phyloP scores from a whole-genome alignment of 306 rosid species.

The Dryas alaskensis region DNA sequence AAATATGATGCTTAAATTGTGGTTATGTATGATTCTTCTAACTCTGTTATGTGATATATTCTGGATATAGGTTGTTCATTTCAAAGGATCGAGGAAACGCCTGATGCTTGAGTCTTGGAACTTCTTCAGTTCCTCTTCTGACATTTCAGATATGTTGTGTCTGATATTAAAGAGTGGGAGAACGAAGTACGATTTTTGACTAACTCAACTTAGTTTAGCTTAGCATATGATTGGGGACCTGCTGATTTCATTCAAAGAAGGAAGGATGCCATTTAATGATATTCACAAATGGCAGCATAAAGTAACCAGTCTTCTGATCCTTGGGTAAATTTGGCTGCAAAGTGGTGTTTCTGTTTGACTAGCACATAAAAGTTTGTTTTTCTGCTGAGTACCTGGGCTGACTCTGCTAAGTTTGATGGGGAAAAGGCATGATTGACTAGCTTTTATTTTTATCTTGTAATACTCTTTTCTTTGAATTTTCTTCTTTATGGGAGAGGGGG shows the following conservation, averaged over 20 bases:
- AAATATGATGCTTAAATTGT: background rate
- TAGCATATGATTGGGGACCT: background rate
- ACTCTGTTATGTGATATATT: background rate
- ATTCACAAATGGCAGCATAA: background rate
- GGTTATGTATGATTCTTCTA: background rate
- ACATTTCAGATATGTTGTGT: slow-evolving; percentile 74
- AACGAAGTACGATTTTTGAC: slow-evolving; percentile 82
- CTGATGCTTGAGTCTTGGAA: slow-evolving; percentile 94
- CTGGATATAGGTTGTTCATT: slow-evolving; percentile 73
- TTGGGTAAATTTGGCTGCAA: background rate
- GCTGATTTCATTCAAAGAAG: background rate
- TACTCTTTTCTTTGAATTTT: no score
- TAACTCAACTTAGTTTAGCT: background rate
- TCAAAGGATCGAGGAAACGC: slow-evolving; percentile 98
- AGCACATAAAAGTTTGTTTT: background rate
- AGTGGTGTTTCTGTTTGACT: background rate
- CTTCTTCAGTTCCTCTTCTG: slow-evolving; percentile 53
- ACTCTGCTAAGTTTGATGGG: background rate
- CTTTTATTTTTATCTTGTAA: no score
- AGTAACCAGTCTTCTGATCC: background rate
- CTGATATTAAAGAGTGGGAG: slow-evolving; percentile 80
- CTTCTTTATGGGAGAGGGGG: no score
- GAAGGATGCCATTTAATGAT: background rate
- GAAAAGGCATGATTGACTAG: no score
- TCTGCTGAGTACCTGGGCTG: background rate